Conservation (phyloP, 163 green algal genomes). For the Coccomyxa subellipsoidea region DNA sequence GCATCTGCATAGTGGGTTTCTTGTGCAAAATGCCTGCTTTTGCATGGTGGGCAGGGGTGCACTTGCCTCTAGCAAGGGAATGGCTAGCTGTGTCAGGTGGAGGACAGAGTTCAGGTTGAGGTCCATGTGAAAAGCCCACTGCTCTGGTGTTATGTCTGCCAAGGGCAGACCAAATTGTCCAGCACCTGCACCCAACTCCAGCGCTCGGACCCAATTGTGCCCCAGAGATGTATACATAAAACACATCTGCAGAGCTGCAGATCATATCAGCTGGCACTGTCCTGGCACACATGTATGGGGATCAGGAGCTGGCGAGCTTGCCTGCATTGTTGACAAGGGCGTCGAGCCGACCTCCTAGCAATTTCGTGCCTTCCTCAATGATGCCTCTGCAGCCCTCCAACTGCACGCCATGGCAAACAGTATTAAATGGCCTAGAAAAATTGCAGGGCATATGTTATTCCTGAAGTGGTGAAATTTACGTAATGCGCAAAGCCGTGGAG, state of each 20-base stretch:
- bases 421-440: no score
- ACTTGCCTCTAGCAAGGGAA: no score
- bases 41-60: no score
- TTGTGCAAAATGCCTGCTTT: not conserved
- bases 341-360: not conserved
- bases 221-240: not conserved
- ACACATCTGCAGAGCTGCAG: not conserved
- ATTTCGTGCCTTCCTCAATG: not conserved
- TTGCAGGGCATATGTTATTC: not conserved
- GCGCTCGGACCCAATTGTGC: not conserved
- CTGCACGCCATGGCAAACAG: not conserved
- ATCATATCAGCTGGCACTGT: not conserved
- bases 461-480: not conserved
- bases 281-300: not conserved
- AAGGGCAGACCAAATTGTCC: not conserved
- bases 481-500: not conserved
- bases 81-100: not conserved
- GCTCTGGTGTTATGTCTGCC: not conserved
- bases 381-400: not conserved
- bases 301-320: not conserved
- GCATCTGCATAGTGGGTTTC: not conserved
- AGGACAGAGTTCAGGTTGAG: conserved; percentile 3
- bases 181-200: not conserved
- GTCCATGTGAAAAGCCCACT: not conserved
- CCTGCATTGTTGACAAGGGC: conserved; percentile 7